Evolutionary conservation across 805 yeast genomes (phyloP).

Genomic region (Deakozyma indianensis): DNA sequence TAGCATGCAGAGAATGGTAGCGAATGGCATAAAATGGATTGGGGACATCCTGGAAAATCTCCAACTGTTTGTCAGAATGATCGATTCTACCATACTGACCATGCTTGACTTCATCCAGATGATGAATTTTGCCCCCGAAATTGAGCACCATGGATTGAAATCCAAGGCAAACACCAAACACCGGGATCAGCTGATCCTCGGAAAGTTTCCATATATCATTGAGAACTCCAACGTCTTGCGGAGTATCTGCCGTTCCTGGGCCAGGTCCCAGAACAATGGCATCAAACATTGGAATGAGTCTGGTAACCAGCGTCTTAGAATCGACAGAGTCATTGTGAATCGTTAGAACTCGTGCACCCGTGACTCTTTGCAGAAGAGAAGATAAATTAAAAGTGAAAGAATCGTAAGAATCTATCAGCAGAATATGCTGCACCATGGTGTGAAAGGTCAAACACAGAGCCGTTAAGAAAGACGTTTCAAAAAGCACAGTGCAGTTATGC

Average conservation of each 20-base stretch:
- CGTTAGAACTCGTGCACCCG: constrained; percentile 35
- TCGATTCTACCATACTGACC: constrained; percentile 62
- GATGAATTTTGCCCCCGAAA: constrained; percentile 40
- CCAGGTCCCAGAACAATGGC: constrained; percentile 91
- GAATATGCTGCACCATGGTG: constrained; percentile 23
- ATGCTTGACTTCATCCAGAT: constrained; percentile 52
- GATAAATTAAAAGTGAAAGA: constrained; percentile 81
- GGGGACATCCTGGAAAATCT: constrained; percentile 26
- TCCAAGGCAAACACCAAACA: constrained; percentile 87
- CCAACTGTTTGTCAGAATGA: constrained; percentile 21
- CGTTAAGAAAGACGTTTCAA: too few species aligned
- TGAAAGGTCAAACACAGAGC: too few species aligned
- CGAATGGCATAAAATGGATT: constrained; percentile 53
- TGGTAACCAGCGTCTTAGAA: constrained; percentile 20
- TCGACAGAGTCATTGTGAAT: constrained; percentile 49
- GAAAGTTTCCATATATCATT: constrained; percentile 34
- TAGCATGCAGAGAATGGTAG: constrained; percentile 72
- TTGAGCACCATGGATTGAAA: constrained; percentile 66
- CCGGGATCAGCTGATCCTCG: constrained; percentile 35
- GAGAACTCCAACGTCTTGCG: constrained; percentile 60
- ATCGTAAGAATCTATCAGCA: constrained; percentile 85
- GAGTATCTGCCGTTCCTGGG: constrained; percentile 72
- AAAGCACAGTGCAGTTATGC: too few species aligned
- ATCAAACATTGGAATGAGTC: constrained; percentile 40
- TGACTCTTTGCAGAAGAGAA: constrained; percentile 40